Conservation (phyloP, 371 early-diverging fungal genomes). For the Apophysomyces variabilis region DNA sequence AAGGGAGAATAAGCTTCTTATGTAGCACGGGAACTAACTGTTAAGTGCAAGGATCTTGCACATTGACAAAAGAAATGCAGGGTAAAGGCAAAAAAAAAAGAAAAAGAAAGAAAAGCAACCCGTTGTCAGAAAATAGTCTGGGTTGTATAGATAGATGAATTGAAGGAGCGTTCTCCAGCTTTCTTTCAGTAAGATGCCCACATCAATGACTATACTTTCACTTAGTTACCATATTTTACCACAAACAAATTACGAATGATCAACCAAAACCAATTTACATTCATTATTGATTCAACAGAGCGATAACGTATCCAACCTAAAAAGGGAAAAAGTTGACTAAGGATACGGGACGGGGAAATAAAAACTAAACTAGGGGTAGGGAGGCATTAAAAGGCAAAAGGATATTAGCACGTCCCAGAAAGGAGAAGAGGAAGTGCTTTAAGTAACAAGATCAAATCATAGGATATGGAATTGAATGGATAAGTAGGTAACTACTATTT, state of each 20-base stretch:
- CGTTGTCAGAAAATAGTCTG: conserved; percentile 10
- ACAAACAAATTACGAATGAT: background rate
- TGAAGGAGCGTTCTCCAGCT: background rate
- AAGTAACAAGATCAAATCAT: background rate
- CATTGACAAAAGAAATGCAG: conserved; percentile 19
- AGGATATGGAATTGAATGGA: no score
- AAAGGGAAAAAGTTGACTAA: background rate
- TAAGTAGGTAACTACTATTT: no score
- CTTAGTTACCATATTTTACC: background rate
- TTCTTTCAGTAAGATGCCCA: no score
- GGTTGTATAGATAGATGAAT: background rate
- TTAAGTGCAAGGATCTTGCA: conserved; percentile 10
- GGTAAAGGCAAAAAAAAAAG: conserved; percentile 12
- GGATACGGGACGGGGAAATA: conserved; percentile 8
- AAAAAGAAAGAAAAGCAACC: background rate
- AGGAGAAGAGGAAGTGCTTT: background rate
- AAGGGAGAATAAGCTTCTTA: background rate
- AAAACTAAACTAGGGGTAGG: background rate
- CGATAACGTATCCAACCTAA: background rate
- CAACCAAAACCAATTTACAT: background rate
- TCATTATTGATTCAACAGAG: conserved; percentile 4
- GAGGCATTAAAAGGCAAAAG: background rate
- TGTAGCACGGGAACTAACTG: background rate
- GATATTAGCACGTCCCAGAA: background rate
- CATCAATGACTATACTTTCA: no score